Percentiles rank a stretch among this genome's conserved stretches.
Evolutionary conservation across 441 rosid genomes (phyloP).

Genomic region (Aleurites moluccanus): DNA sequence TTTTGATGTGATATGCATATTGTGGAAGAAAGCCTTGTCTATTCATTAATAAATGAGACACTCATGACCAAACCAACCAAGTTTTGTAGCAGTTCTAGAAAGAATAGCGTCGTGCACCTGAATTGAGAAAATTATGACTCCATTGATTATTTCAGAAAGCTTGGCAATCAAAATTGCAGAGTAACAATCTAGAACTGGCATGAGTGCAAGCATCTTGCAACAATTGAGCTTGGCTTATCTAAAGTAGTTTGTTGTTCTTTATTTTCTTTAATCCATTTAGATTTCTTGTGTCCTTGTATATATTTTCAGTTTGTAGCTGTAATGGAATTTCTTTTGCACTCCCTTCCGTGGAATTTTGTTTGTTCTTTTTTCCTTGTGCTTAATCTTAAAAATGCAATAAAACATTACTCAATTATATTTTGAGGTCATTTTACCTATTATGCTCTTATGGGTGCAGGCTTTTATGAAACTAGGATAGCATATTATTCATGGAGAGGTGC

Average conservation of each 20-base stretch:
- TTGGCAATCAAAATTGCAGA: background rate
- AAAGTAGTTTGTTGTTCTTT: background rate
- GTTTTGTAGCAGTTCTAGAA: background rate
- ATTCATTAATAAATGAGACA: background rate
- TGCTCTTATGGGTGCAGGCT: slow-evolving; percentile 45
- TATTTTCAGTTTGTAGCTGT: background rate
- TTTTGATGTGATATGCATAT: background rate
- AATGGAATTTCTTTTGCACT: background rate
- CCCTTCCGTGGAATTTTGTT: background rate
- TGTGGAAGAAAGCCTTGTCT: background rate
- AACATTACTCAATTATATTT: background rate
- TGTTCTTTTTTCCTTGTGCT: background rate
- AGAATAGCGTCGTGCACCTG: background rate
- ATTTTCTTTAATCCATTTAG: background rate
- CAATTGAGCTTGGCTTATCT: background rate
- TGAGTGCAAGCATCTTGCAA: background rate
- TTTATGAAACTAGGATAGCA: slow-evolving; percentile 83
- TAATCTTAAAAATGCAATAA: background rate
- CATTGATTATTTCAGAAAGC: background rate
- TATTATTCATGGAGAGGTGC: slow-evolving; percentile 90
- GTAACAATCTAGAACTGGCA: background rate
- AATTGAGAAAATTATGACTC: background rate
- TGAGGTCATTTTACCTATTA: background rate
- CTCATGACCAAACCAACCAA: background rate
- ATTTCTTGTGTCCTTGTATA: background rate